These are phyloP conservation scores for Monosporascus sp. DNA, from an alignment of 2,329 filamentous ascomycete species.

Conservation along the genomic window DNA sequence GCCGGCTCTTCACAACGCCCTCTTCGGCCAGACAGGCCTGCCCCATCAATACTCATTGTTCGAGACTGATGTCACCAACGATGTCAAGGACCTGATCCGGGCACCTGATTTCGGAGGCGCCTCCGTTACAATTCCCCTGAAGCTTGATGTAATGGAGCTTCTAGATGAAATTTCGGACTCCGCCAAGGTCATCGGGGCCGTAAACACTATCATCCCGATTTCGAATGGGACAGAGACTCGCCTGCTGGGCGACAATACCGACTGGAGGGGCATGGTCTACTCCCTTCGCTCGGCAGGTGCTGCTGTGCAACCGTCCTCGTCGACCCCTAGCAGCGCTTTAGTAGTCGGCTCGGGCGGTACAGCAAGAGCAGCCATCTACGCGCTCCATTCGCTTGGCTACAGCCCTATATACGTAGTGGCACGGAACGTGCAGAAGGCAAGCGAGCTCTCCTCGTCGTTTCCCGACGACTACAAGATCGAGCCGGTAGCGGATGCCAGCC, in stretches of 20 bases:
- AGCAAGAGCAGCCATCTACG: conserved; percentile 83
- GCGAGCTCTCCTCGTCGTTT: conserved; percentile 65
- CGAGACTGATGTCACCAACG: conserved; percentile 63
- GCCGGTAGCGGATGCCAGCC: conserved; percentile 45
- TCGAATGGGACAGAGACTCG: conserved; percentile 36
- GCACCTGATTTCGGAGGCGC: conserved; percentile 79
- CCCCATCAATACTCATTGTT: conserved; percentile 74
- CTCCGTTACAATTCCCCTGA: conserved; percentile 92
- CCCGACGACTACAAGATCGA: conserved; percentile 65
- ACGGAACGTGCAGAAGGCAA: conserved; percentile 64
- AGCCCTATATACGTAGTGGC: conserved; percentile 83
- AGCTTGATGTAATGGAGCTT: conserved; percentile 77
- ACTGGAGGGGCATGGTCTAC: conserved; percentile 88
- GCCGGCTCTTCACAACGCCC: conserved; percentile 80
- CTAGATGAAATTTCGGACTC: conserved; percentile 77
- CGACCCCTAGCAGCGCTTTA: conserved; percentile 52
- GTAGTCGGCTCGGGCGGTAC: conserved; percentile 92
- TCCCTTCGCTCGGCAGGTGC: conserved; percentile 67
- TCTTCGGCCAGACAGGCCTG: conserved; percentile 72
- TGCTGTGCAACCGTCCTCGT: conserved; percentile 36
- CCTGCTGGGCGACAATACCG: conserved; percentile 85
- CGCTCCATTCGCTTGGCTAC: conserved; percentile 77
- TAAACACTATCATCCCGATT: conserved; percentile 83
- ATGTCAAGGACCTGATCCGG: conserved; percentile 61
- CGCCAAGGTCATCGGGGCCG: conserved; percentile 78